Evolutionary conservation across 108 stramenopile genomes (phyloP).

Genomic region (Conticribra weissflogii): DNA sequence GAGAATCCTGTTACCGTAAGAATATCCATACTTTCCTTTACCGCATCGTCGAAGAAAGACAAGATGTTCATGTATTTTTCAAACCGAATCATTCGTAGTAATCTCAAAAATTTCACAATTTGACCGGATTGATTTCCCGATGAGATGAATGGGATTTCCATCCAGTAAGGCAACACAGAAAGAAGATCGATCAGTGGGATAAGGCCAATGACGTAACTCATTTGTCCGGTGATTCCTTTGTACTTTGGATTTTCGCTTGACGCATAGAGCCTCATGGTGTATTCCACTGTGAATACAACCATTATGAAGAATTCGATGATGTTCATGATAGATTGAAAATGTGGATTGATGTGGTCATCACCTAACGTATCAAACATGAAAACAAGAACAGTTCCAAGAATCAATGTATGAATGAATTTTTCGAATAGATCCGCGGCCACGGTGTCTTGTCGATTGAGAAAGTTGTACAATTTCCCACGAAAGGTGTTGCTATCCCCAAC

Average conservation of each 20-base stretch:
- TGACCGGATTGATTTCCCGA: neutral
- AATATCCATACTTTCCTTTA: slow-evolving; percentile 76
- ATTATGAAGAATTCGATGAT: slow-evolving; percentile 71
- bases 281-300: slow-evolving; percentile 74
- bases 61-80: slow-evolving; percentile 87
- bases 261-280: slow-evolving; percentile 56
- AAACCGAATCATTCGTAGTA: slow-evolving; percentile 81
- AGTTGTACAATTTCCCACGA: slow-evolving; percentile 62
- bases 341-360: slow-evolving; percentile 9
- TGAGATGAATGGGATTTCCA: slow-evolving; percentile 47
- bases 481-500: slow-evolving; percentile 50
- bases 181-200: slow-evolving; percentile 78
- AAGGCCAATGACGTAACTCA: slow-evolving; percentile 56
- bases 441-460: slow-evolving; percentile 55
- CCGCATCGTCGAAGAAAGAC: slow-evolving; percentile 77
- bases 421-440: slow-evolving; percentile 57
- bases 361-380: slow-evolving; percentile 72
- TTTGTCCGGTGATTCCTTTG: slow-evolving; percentile 16
- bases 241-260: slow-evolving; percentile 68
- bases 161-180: slow-evolving; percentile 78
- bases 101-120: slow-evolving; percentile 51
- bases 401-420: slow-evolving; percentile 52
- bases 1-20: slow-evolving; percentile 85
- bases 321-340: slow-evolving; percentile 46
- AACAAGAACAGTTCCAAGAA: slow-evolving; percentile 66